phyloP scores from a whole-genome alignment of 192 early-diverging fungal species.

The Entomortierella chlamydospora region DNA sequence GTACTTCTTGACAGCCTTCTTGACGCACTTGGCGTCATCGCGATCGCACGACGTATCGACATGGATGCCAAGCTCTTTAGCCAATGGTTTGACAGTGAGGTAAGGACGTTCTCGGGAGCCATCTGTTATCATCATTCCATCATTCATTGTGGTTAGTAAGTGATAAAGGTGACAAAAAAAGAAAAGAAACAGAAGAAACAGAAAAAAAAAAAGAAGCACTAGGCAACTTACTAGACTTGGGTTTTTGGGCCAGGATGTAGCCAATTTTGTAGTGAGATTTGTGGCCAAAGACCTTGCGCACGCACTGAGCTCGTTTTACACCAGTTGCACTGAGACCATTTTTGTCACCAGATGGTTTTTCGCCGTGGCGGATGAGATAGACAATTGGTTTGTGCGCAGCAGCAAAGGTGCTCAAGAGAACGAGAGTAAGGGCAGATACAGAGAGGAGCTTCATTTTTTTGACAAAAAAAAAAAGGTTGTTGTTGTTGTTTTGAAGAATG shows the following conservation, averaged over 20 bases:
- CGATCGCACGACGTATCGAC: slow-evolving; percentile 15
- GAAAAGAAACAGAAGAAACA: slow-evolving; percentile 8
- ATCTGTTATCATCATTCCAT: slow-evolving; percentile 1
- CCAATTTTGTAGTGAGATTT: slow-evolving; percentile 24
- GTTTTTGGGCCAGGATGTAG: slow-evolving; percentile 31
- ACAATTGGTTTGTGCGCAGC: slow-evolving; percentile 18
- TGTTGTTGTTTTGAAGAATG: slow-evolving; percentile 2
- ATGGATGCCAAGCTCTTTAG: slow-evolving; percentile 20
- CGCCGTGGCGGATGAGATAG: slow-evolving; percentile 30
- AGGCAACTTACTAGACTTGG: slow-evolving; percentile 21
- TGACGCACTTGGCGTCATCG: slow-evolving; percentile 19
- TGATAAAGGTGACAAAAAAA: slow-evolving; percentile 4
- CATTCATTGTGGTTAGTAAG: too few relatives aligned
- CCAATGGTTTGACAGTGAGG: slow-evolving; percentile 27
- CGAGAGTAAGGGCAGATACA: slow-evolving; percentile 11
- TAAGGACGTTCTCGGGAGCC: slow-evolving; percentile 17
- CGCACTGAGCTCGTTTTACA: slow-evolving; percentile 23
- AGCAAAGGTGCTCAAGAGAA: slow-evolving; percentile 16
- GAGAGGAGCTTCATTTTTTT: slow-evolving; percentile 17
- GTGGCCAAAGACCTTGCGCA: slow-evolving; percentile 19
- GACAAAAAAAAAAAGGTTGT: background rate
- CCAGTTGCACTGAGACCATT: slow-evolving; percentile 21
- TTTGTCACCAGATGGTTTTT: slow-evolving; percentile 28
- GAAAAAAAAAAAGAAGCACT: background rate
- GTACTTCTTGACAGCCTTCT: slow-evolving; percentile 27